These are phyloP conservation scores for Penicillium sp. DNA, from an alignment of 2,329 filamentous ascomycete species.

Conservation along the genomic window DNA sequence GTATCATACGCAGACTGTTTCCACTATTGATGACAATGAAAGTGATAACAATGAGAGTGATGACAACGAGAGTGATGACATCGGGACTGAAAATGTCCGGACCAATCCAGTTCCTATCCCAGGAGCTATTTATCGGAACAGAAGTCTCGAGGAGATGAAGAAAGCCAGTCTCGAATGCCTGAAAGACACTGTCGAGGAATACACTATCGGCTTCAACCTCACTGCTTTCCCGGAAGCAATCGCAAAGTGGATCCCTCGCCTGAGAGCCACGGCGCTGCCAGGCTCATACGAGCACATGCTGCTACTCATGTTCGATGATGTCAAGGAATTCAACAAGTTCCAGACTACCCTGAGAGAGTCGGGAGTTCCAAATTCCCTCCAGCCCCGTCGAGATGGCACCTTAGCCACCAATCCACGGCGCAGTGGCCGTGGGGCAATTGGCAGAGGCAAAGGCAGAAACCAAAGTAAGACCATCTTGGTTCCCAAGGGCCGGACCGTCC, in stretches of 20 bases:
- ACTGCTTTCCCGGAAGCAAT: background rate
- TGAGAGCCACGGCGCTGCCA: background rate
- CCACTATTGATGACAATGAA: background rate
- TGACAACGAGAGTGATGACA: background rate
- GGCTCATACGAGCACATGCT: background rate
- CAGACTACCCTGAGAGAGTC: background rate
- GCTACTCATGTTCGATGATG: background rate
- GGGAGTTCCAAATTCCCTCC: background rate
- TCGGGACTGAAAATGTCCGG: background rate
- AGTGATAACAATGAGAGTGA: background rate
- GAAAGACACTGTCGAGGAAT: background rate
- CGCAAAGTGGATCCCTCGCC: background rate
- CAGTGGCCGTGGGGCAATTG: background rate
- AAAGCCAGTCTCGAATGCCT: background rate
- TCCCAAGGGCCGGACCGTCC: background rate
- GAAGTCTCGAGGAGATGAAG: background rate
- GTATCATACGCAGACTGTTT: background rate
- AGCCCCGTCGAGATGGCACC: background rate
- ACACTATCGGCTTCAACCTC: background rate
- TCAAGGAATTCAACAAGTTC: background rate
- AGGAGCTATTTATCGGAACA: background rate
- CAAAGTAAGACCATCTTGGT: background rate
- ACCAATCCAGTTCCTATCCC: background rate
- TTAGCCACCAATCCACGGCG: background rate
- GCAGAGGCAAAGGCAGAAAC: background rate